phyloP scores from a whole-genome alignment of 768 basidiomycete genomes.

The Mycena haematopus region DNA sequence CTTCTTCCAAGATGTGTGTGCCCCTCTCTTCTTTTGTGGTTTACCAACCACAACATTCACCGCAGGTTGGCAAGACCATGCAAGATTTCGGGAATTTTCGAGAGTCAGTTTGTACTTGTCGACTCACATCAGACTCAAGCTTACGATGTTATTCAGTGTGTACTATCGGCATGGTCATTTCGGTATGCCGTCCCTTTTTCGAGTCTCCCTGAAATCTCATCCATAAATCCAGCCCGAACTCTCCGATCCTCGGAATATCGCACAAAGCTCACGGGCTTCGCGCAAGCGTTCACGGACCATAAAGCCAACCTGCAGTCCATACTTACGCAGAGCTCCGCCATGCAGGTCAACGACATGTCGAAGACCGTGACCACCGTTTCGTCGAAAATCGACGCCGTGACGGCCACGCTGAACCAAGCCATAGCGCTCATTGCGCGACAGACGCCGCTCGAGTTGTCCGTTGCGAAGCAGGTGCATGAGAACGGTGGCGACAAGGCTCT shows the following conservation, averaged over 20 bases:
- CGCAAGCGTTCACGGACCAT: conserved; percentile 24
- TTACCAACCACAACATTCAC: background rate
- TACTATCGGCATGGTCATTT: conserved; percentile 32
- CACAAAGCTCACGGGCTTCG: conserved; percentile 29
- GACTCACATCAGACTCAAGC: background rate
- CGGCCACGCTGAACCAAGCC: conserved; percentile 9
- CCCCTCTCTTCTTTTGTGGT: no score
- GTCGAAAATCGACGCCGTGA: conserved; percentile 20
- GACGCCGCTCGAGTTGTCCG: conserved; percentile 19
- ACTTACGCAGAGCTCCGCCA: conserved; percentile 27
- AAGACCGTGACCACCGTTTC: conserved; percentile 7
- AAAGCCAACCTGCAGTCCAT: conserved; percentile 29
- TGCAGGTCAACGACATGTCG: conserved; percentile 23
- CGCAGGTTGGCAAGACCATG: conserved; percentile 17
- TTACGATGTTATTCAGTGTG: conserved; percentile 15
- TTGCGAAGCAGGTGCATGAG: conserved; percentile 16
- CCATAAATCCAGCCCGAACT: conserved; percentile 10
- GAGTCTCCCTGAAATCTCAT: no score
- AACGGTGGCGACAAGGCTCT: conserved; percentile 20
- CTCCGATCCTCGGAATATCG: conserved; percentile 30
- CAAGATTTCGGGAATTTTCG: conserved; percentile 34
- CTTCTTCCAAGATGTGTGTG: conserved; percentile 19
- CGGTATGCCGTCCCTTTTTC: conserved; percentile 1
- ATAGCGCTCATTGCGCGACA: background rate
- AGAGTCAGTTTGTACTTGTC: conserved; percentile 23